phyloP scores from a whole-genome alignment of 192 early-diverging fungal species.

The Entomortierella parvispora region DNA sequence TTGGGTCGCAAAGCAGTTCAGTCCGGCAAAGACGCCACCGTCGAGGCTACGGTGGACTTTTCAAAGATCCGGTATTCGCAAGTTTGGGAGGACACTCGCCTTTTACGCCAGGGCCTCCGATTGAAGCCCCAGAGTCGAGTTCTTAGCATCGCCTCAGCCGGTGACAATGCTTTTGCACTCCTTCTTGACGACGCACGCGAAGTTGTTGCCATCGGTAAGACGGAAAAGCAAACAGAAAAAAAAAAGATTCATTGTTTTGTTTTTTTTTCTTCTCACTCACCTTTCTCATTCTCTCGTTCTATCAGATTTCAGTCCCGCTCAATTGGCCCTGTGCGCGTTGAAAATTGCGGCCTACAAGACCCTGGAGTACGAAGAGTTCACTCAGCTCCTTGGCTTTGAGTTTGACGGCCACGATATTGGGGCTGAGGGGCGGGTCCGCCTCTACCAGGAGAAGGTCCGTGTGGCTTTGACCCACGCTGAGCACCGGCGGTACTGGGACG shows the following conservation, averaged over 20 bases:
- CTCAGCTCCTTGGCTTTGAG: slow-evolving; percentile 48
- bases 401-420: slow-evolving; percentile 35
- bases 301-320: slow-evolving; percentile 47
- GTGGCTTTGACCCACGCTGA: slow-evolving; percentile 22
- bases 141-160: slow-evolving; percentile 51
- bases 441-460: slow-evolving; percentile 47
- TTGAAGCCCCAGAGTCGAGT: slow-evolving; percentile 47
- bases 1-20: slow-evolving; percentile 42
- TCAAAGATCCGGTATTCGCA: slow-evolving; percentile 52
- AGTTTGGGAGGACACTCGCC: slow-evolving; percentile 51
- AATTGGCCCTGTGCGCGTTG: slow-evolving; percentile 39
- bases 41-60: slow-evolving; percentile 46
- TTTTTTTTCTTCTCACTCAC: not conserved
- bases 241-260: not conserved
- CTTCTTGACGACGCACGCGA: slow-evolving; percentile 41
- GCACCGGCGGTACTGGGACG: slow-evolving; percentile 43
- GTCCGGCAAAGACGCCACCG: slow-evolving; percentile 34
- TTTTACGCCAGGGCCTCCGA: slow-evolving; percentile 39
- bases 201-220: slow-evolving; percentile 46
- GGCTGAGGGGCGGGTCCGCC: slow-evolving; percentile 26
- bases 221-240: not conserved
- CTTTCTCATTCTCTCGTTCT: not conserved
- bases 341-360: slow-evolving; percentile 51
- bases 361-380: slow-evolving; percentile 33
- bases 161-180: slow-evolving; percentile 47